phyloP scores from a whole-genome alignment of 164 flowering plant genomes.

The Vitis rotundifolia region DNA sequence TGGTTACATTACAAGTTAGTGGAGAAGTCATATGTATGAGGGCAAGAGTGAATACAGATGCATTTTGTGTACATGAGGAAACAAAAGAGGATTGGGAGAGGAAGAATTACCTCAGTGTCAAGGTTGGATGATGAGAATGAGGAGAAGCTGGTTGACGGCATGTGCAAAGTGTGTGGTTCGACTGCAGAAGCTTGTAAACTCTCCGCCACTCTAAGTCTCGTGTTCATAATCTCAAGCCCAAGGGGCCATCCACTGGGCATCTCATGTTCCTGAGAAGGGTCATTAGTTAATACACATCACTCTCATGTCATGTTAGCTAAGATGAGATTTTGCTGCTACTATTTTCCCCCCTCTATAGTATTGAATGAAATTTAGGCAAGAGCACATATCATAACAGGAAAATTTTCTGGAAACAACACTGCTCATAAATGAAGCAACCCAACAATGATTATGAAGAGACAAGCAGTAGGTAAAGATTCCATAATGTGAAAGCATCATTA shows the following conservation, averaged over 20 bases:
- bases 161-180: conserved; percentile 18
- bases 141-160: conserved; percentile 51
- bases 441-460: not conserved
- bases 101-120: conserved; percentile 53
- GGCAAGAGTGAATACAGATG: no score
- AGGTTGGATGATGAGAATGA: conserved; percentile 66
- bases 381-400: no score
- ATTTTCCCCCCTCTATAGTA: no score
- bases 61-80: not conserved
- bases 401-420: not conserved
- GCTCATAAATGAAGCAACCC: not conserved
- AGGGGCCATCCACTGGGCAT: conserved; percentile 72
- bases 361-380: no score
- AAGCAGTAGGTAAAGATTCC: not conserved
- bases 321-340: no score
- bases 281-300: not conserved
- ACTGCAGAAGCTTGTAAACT: conserved; percentile 16
- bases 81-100: not conserved
- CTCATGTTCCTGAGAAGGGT: conserved; percentile 27
- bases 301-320: no score
- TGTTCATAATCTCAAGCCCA: conserved; percentile 63
- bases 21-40: not conserved
- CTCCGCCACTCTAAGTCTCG: conserved; percentile 40
- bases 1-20: conserved; percentile 14
- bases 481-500: not conserved